Evolutionary conservation across 225 moss, liverwort and hornwort genomes (phyloP), one percentile per base, ranked within the genome.

Genomic region (Pseudoscleropodium purum): DNA sequence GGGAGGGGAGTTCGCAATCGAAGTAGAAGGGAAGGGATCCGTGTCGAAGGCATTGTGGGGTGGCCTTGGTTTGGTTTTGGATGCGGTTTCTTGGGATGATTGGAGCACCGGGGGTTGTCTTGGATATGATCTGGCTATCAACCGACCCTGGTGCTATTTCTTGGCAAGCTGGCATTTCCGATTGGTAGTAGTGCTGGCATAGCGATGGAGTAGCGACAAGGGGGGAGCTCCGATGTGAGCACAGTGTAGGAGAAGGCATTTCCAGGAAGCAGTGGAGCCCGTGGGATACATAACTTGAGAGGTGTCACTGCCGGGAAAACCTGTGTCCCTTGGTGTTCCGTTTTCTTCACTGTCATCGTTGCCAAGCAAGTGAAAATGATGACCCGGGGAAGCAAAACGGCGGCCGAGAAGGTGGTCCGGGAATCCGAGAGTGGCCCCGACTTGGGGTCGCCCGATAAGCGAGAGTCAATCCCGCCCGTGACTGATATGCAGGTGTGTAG

Each of bases 371-470:
- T 59, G 69, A n/a, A 63, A 86, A 94, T 94, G 94, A 75, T 94
- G 90, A 94, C 94, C 47, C 57, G 93, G 84, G 93, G 94, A 18
- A 90, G 91, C 88, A 93, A 92, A 80, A 88, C 91, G 86, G 92
- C 93, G 88, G 92, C 94, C 33, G 94, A 93, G 82, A 94, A 92
- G 82, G 86, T 89, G 63, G 93, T 86, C 24, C 74, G 91, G 43
- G 94, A 91, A 85, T 87, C 90, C 26, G 94, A 93, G 87, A 85
- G 88, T 62, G 92, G 88, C 25, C 47, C 88, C 49, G 92, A 91
- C 81, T 95, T 96, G 95, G 97, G 96, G 86, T 98, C 97, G 25
- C 97, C 96, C 3, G 97, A 96, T 82, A 91, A 96, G 78, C 95
- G 90, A 66, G 97, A 98, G 89, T 85, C 93, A 41, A 95, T 95